Evolutionary conservation across 352 stramenopile species (phyloP).

Genomic region (Phytophthora constricta): DNA sequence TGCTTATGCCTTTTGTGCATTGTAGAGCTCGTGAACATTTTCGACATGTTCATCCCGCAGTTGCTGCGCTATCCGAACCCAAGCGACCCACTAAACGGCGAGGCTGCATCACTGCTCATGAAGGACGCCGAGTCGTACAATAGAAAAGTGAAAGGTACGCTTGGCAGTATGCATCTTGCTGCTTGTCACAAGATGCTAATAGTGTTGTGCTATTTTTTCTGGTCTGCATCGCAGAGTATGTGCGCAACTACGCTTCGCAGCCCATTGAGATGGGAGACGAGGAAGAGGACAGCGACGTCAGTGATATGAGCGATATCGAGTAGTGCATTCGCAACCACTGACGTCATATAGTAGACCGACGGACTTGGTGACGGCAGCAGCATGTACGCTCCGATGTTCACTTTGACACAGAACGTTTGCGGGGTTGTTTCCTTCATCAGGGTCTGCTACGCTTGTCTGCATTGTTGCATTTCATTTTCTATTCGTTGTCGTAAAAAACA

Average conservation of each 20-base stretch:
- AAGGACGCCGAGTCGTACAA: conserved; percentile 90
- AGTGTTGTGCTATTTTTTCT: neutral
- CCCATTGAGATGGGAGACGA: conserved; percentile 74
- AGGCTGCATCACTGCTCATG: conserved; percentile 90
- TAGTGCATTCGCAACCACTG: conserved; percentile 14
- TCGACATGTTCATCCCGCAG: conserved; percentile 94
- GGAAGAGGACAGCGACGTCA: conserved; percentile 83
- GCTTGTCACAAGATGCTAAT: neutral
- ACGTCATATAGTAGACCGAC: conserved; percentile 35
- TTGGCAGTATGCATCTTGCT: neutral
- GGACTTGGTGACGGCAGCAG: conserved; percentile 18
- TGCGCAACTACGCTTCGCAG: conserved; percentile 79
- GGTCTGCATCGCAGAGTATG: conserved; percentile 59
- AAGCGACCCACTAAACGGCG: conserved; percentile 91
- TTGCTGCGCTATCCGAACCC: conserved; percentile 93
- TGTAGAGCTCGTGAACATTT: conserved; percentile 93
- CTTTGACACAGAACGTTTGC: conserved; percentile 4
- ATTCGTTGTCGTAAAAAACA: conserved; percentile 29
- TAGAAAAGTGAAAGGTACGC: conserved; percentile 85
- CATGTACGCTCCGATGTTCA: neutral
- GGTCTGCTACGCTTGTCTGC: conserved; percentile 21
- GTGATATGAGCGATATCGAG: conserved; percentile 86
- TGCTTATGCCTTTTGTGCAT: conserved; percentile 13
- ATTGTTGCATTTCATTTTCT: conserved; percentile 33
- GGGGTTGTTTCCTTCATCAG: neutral